A percentile compares a stretch with the other conserved stretches of the same genome.
phyloP scores from a whole-genome alignment of 805 yeast genomes.

The Hanseniaspora vineae region DNA sequence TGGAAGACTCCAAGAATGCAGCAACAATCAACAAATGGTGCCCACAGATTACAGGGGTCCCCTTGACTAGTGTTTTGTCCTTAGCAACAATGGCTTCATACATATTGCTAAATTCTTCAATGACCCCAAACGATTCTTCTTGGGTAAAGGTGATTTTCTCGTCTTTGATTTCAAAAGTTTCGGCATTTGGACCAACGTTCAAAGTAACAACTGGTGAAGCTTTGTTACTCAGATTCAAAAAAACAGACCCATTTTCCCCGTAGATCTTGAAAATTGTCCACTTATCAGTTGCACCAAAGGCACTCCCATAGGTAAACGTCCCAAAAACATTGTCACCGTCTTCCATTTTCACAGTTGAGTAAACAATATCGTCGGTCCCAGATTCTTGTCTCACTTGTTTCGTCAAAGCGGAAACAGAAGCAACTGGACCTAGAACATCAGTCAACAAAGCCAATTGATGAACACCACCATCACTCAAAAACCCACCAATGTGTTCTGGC shows the following conservation, averaged over 20 bases:
- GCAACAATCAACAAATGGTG: conserved; percentile 87
- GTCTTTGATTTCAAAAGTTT: conserved; percentile 16
- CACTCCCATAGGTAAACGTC: conserved; percentile 76
- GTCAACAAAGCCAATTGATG: conserved; percentile 86
- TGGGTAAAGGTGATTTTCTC: conserved; percentile 26
- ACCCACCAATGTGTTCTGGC: conserved; percentile 91
- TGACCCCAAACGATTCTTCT: conserved; percentile 42
- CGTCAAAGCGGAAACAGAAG: conserved; percentile 60
- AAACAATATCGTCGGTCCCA: conserved; percentile 74
- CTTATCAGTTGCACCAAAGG: conserved; percentile 73
- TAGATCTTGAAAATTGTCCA: conserved; percentile 52
- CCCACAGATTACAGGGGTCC: conserved; percentile 69
- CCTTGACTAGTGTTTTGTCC: conserved; percentile 44
- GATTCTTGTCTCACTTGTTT: conserved; percentile 63
- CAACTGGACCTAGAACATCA: conserved; percentile 64
- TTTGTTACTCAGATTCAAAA: conserved; percentile 45
- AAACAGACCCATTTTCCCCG: conserved; percentile 69
- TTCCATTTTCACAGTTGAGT: conserved; percentile 49
- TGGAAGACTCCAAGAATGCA: conserved; percentile 67
- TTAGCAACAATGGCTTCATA: conserved; percentile 46
- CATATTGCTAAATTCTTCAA: conserved; percentile 41
- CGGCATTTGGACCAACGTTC: conserved; percentile 18
- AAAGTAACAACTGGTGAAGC: conserved; percentile 27
- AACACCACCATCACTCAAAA: conserved; percentile 89
- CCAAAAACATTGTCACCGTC: conserved; percentile 53